These are phyloP conservation scores for Ambrosia trifida DNA, from an alignment of 129 eudicot genomes.

Conservation along the genomic window DNA sequence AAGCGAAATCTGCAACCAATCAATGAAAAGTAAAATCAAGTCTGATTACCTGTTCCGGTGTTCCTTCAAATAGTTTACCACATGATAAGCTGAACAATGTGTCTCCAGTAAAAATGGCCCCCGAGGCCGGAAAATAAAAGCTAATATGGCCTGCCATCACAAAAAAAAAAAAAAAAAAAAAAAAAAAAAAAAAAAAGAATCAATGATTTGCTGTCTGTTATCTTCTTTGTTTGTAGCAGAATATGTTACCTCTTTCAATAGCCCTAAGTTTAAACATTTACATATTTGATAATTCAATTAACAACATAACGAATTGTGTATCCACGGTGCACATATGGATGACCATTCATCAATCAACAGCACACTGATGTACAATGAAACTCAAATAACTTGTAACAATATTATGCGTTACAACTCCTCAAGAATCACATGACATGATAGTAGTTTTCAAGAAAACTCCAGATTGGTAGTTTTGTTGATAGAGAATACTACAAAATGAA, in stretches of 20 bases:
- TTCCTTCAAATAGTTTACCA: constrained; percentile 95
- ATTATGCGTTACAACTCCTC: not conserved
- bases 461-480: constrained; percentile 8
- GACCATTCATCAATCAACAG: constrained; percentile 12
- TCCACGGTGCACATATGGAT: constrained; percentile 8
- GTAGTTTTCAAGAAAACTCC: constrained; percentile 1
- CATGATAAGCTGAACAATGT: constrained; percentile 93
- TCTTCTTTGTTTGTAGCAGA: constrained; percentile 6
- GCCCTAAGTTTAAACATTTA: constrained; percentile 3
- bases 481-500: not conserved
- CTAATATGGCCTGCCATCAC: constrained; percentile 75
- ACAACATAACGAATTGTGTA: constrained; percentile 3
- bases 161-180: constrained; percentile 19
- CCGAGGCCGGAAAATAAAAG: constrained; percentile 84
- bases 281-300: constrained; percentile 1
- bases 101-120: constrained; percentile 84
- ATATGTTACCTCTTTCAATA: not conserved
- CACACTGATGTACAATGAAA: constrained; percentile 12
- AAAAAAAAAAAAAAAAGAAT: constrained; percentile 20
- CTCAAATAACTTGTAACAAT: not conserved
- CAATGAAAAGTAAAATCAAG: constrained; percentile 14
- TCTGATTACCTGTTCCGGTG: constrained; percentile 73
- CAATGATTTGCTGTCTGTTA: constrained; percentile 6
- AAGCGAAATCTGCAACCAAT: constrained; percentile 14
- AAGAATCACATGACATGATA: constrained; percentile 8